Evolutionary conservation across 371 early-diverging fungal species (phyloP), one percentile per base, ranked within the genome.

Genomic region (Zychaea mexicana): DNA sequence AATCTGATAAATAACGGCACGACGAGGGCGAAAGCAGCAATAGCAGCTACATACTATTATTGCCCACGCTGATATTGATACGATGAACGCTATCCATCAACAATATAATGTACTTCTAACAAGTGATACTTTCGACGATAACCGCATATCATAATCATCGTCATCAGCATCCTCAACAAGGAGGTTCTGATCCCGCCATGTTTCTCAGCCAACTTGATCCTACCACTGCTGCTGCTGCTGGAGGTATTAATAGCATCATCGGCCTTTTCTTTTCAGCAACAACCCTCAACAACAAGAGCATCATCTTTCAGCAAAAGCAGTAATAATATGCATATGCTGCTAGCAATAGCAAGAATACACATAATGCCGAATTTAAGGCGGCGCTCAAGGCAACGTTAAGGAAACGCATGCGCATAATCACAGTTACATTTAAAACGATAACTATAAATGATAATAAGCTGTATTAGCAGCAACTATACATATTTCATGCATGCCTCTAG

Each of bases 11-110:
- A 42, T 15, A 42, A 42, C 42, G n/a, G n/a, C 42, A 42, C 5
- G 15, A 42, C 42, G 47, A 60, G 47, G 53, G 24, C 65, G 65
- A 24, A 45, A 53, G n/a, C 64, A 60, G 28, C n/a, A 46, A 49
- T 2, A 52, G 27, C 31, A 17, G 17, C n/a, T 47, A 42, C 47
- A 32, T 10, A 5, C 27, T 2, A 22, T 24, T 53, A 12, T 15
- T 8, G 15, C 24, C n/a, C 30, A 27, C 17, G 27, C 52, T 22
- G 49, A 21, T 4, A 42, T n/a, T 0, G 12, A 33, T 33, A 33
- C 33, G 33, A 33, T 33, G 33, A 33, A 33, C 12, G 12, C 8
- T 33, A 13, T 17, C 13, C 42, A 42, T 9, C 49, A 49, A 4
- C 21, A 49, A 8, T 19, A 12, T 13, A 17, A 17, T 24, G 49